A percentile compares a stretch with the other conserved stretches of the same genome.
Evolutionary conservation across 1,139 yeast species (phyloP).

Genomic region (Kodamaea arcana): DNA sequence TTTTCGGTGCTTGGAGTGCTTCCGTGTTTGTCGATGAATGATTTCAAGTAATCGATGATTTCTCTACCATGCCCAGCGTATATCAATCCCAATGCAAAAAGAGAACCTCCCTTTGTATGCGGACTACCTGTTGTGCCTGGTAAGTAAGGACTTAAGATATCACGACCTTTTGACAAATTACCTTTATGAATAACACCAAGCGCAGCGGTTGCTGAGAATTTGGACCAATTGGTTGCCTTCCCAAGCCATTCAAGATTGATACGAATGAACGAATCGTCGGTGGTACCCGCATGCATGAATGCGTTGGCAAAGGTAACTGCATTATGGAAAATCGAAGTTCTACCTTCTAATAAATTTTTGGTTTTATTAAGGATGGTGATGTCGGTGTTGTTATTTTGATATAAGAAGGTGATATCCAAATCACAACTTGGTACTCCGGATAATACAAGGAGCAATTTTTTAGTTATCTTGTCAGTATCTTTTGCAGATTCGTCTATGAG

Average conservation of each 20-base stretch:
- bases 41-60: slow-evolving; percentile 74
- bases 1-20: slow-evolving; percentile 68
- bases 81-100: slow-evolving; percentile 88
- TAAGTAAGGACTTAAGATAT: slow-evolving; percentile 82
- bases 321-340: slow-evolving; percentile 90
- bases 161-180: slow-evolving; percentile 84
- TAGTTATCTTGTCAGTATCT: slow-evolving; percentile 22
- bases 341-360: slow-evolving; percentile 79
- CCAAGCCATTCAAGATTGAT: slow-evolving; percentile 94
- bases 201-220: slow-evolving; percentile 96
- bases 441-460: slow-evolving; percentile 61
- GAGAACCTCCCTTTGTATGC: slow-evolving; percentile 93
- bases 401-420: slow-evolving; percentile 81
- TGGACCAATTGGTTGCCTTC: slow-evolving; percentile 97
- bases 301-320: slow-evolving; percentile 96
- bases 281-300: slow-evolving; percentile 93
- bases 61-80: slow-evolving; percentile 97
- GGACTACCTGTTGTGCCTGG: slow-evolving; percentile 79
- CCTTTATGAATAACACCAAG: slow-evolving; percentile 97
- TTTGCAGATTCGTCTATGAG: too few relatives aligned
- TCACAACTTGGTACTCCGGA: slow-evolving; percentile 96
- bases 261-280: slow-evolving; percentile 90
- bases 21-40: slow-evolving; percentile 66
- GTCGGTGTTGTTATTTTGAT: slow-evolving; percentile 86
- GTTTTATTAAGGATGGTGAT: slow-evolving; percentile 76